These are phyloP conservation scores for Sodiomyces alkalinus DNA, from an alignment of 2,329 filamentous ascomycete species.

Conservation along the genomic window DNA sequence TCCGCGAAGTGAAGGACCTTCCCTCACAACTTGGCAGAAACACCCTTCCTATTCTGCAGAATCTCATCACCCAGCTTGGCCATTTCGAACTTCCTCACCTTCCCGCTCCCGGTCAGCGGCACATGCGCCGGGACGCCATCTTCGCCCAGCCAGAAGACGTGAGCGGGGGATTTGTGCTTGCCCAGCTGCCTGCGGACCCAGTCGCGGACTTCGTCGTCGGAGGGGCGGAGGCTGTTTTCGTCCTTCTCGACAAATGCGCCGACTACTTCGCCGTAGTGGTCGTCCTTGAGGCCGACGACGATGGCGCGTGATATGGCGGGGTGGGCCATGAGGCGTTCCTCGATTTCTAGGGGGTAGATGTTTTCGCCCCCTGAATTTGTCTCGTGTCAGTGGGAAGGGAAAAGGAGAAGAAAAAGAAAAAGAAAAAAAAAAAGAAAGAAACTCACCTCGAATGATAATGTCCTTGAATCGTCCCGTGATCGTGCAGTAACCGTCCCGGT, in stretches of 20 bases:
- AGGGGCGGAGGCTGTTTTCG: slow-evolving; percentile 21
- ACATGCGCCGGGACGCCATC: slow-evolving; percentile 37
- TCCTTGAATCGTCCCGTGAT: slow-evolving; percentile 70
- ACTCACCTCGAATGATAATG: slow-evolving; percentile 55
- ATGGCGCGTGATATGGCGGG: slow-evolving; percentile 46
- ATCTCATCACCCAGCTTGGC: slow-evolving; percentile 39
- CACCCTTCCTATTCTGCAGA: slow-evolving; percentile 26
- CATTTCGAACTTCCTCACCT: slow-evolving; percentile 54
- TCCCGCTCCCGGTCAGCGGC: slow-evolving; percentile 57
- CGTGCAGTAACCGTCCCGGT: slow-evolving; percentile 52
- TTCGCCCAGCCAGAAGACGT: slow-evolving; percentile 64
- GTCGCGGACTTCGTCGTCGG: slow-evolving; percentile 38
- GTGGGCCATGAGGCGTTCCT: slow-evolving; percentile 55
- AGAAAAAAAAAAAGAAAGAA: not conserved
- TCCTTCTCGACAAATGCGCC: slow-evolving; percentile 42
- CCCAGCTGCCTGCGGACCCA: slow-evolving; percentile 50
- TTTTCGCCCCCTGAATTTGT: slow-evolving; percentile 48
- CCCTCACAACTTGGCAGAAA: slow-evolving; percentile 27
- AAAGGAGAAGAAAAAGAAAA: not conserved
- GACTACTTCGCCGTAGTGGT: slow-evolving; percentile 61
- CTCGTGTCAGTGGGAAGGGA: slow-evolving; percentile 1
- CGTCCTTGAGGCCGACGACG: slow-evolving; percentile 54
- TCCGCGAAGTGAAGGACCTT: not conserved
- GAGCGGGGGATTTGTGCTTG: slow-evolving; percentile 52
- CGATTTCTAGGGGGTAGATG: slow-evolving; percentile 60